Conservation (phyloP, 23 red algal genomes). For the Gracilaria domingensis region DNA sequence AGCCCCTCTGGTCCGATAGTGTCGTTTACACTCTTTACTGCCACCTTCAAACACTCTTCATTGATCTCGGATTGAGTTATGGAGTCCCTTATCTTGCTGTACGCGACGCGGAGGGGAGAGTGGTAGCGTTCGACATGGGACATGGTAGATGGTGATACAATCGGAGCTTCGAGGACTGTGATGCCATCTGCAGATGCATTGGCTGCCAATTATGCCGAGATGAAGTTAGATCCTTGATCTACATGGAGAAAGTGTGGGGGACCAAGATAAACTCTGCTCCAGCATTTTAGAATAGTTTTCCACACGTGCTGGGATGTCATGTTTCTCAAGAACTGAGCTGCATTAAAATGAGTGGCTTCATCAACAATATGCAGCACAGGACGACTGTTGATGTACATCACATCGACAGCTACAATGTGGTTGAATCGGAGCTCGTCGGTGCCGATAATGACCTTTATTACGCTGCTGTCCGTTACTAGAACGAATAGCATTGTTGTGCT, state of each 20-base stretch:
- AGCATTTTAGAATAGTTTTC: conserved; percentile 30
- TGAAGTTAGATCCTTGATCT: conserved; percentile 25
- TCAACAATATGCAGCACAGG: conserved; percentile 30
- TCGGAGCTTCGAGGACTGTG: conserved; percentile 30
- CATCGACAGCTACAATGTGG: conserved; percentile 15
- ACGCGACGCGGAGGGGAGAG: conserved; percentile 10
- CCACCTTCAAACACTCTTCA: conserved; percentile 30
- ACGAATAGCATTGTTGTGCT: too few relatives aligned
- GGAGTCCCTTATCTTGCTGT: not conserved
- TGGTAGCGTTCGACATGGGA: conserved; percentile 56
- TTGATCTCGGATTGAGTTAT: not conserved
- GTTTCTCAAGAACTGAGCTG: conserved; percentile 15
- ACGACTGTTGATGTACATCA: conserved; percentile 32
- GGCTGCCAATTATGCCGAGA: conserved; percentile 32
- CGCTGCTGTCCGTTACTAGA: too few relatives aligned
- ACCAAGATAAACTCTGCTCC: conserved; percentile 23
- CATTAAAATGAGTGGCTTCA: conserved; percentile 52
- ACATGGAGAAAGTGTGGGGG: conserved; percentile 23
- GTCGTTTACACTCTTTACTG: conserved; percentile 22
- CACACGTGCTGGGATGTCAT: conserved; percentile 20
- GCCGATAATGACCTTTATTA: conserved; percentile 44
- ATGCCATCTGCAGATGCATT: conserved; percentile 5
- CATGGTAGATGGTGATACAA: conserved; percentile 27
- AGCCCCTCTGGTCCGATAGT: conserved; percentile 45
- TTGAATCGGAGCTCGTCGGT: conserved; percentile 25